Conservation (phyloP, 495 filamentous ascomycete genomes). For the Penicillium soppii region DNA sequence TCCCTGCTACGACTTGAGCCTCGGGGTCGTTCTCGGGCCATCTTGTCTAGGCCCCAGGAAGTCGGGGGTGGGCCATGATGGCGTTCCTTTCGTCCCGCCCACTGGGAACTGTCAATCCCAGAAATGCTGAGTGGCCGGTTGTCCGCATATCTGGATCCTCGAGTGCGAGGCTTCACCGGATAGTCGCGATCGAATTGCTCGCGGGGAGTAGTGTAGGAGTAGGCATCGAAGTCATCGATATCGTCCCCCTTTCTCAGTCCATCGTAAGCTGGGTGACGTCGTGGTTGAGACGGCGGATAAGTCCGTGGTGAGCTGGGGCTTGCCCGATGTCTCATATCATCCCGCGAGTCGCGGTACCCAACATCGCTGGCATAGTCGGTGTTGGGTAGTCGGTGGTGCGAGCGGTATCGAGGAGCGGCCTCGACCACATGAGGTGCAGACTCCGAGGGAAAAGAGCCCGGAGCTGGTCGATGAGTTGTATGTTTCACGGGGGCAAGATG, state of each 20-base stretch:
- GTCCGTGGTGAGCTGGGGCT: slow-evolving; percentile 22
- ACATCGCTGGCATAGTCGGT: slow-evolving; percentile 45
- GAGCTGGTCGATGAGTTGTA: slow-evolving; percentile 26
- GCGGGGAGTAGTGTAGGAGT: slow-evolving; percentile 69
- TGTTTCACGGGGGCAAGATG: slow-evolving; percentile 30
- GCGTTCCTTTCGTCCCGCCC: slow-evolving; percentile 43
- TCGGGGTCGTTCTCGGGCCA: slow-evolving; percentile 41
- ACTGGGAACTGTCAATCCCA: slow-evolving; percentile 54
- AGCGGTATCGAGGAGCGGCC: slow-evolving; percentile 23
- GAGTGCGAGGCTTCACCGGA: slow-evolving; percentile 44
- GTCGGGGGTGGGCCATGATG: slow-evolving; percentile 57
- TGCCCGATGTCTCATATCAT: slow-evolving; percentile 12
- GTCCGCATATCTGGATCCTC: slow-evolving; percentile 47
- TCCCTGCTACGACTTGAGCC: slow-evolving; percentile 29
- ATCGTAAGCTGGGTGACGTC: slow-evolving; percentile 31
- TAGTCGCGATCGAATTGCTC: slow-evolving; percentile 69
- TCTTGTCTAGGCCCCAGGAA: slow-evolving; percentile 61
- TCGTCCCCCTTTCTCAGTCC: slow-evolving; percentile 52
- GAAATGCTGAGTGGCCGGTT: slow-evolving; percentile 66
- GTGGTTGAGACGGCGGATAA: slow-evolving; percentile 20
- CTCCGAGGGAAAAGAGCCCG: slow-evolving; percentile 30
- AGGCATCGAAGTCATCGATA: slow-evolving; percentile 59
- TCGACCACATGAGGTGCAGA: slow-evolving; percentile 32
- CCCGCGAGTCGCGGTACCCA: slow-evolving; percentile 22
- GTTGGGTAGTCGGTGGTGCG: slow-evolving; percentile 33